phyloP scores from a whole-genome alignment of 2,329 filamentous ascomycete species.

The Rhynchosporium secalis region DNA sequence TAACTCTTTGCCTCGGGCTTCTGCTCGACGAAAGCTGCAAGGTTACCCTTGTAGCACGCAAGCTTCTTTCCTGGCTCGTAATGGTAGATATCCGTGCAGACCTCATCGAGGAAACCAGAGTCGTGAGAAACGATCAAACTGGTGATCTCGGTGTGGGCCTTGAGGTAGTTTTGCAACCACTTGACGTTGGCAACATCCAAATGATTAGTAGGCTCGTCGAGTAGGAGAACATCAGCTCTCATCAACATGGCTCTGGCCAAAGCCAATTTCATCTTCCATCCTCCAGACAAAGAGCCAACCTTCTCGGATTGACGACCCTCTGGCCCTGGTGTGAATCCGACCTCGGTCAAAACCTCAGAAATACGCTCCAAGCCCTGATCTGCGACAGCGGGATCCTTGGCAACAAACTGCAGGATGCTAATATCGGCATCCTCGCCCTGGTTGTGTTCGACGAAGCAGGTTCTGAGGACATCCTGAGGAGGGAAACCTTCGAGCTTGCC shows the following conservation, averaged over 20 bases:
- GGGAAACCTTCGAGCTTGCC: slow-evolving; percentile 98
- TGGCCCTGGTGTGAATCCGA: slow-evolving; percentile 89
- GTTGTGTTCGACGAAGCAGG: slow-evolving; percentile 98
- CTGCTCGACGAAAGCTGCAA: slow-evolving; percentile 79
- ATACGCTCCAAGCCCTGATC: slow-evolving; percentile 79
- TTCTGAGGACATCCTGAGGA: slow-evolving; percentile 84
- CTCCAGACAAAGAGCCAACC: slow-evolving; percentile 92
- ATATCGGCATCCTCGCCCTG: slow-evolving; percentile 97
- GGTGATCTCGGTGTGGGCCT: slow-evolving; percentile 93
- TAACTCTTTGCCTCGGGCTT: slow-evolving; percentile 97
- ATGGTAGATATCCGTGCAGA: slow-evolving; percentile 98
- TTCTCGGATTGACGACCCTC: slow-evolving; percentile 86
- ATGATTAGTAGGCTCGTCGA: slow-evolving; percentile 99
- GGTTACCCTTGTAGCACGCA: slow-evolving; percentile 78
- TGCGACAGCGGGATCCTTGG: slow-evolving; percentile 84
- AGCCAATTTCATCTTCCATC: slow-evolving; percentile 99
- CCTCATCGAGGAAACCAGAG: slow-evolving; percentile 93
- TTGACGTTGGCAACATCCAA: slow-evolving; percentile 94
- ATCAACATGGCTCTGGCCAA: slow-evolving; percentile 95
- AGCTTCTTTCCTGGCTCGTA: slow-evolving; percentile 97
- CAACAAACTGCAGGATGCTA: slow-evolving; percentile 89
- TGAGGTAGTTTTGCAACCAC: slow-evolving; percentile 94
- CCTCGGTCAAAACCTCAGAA: slow-evolving; percentile 78
- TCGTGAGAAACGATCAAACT: slow-evolving; percentile 98
- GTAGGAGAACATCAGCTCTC: slow-evolving; percentile 90